Evolutionary conservation across 1,284 basidiomycete species (phyloP), one percentile per base, ranked within the genome.

Genomic region (Anthracocystis setariae): DNA sequence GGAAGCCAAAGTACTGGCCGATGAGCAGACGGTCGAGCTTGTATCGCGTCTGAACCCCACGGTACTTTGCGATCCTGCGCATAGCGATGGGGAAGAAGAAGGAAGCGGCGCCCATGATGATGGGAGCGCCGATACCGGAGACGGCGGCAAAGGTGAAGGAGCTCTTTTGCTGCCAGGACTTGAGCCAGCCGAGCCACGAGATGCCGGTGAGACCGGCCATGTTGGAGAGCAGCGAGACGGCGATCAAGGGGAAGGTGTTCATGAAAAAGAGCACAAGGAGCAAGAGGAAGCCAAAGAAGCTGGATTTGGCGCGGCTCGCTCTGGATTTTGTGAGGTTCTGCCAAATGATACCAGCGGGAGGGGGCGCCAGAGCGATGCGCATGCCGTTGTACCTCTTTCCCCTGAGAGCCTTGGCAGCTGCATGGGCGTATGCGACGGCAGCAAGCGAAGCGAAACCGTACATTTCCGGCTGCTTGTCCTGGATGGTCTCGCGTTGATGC

Each of bases 371-470:
- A 2, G 65, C 48, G 38, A 82, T 73, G 33, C 57, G 61, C 47
- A 80, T 59, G 8, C 78, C 78, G 5, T 54, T 37, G 10, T 73
- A 68, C 38, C 61, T 74, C 61, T 74, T 77, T 38, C 55, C 47
- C 20, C 61, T 33, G 18, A 81, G 59, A 18, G 64, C 54, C n/a
- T 71, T 67, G 23, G 80, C 81, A 0, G 78, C 77, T 17, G 77
- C 73, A 29, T 82, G 81, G 3, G 81, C 81, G 45, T 78, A 82
- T 5, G 74, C 63, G 0, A 79, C 74, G 8, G 77, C 76, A 8
- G 77, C 76, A 2, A 82, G 57, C 12, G 80, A 78, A 3, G 81
- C 80, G 32, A 82, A 82, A 2, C 81, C 81, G 56, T 79, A 82
- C 48, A 75, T 75, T 42, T 79, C 70, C 1, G 81, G 77, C 54